phyloP scores from a whole-genome alignment of 2,329 filamentous ascomycete species.

The Apiospora kogelbergensis region DNA sequence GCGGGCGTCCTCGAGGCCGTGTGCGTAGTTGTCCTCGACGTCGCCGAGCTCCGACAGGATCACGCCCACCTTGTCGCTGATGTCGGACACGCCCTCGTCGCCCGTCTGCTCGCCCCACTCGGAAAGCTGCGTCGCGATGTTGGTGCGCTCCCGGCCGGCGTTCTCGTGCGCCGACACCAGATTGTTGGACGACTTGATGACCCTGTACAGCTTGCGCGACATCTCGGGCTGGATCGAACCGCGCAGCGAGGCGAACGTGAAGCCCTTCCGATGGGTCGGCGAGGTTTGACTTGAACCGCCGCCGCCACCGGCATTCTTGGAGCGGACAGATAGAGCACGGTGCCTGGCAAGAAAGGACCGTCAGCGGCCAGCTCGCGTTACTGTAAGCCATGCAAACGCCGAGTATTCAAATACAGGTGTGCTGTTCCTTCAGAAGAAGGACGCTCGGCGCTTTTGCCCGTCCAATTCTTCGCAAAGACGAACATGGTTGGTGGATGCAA shows the following conservation, averaged over 20 bases:
- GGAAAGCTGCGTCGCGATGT: conserved; percentile 85
- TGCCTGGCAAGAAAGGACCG: conserved; percentile 51
- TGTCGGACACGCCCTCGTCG: conserved; percentile 83
- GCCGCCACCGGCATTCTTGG: conserved; percentile 46
- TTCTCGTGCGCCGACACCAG: conserved; percentile 81
- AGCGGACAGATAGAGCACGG: conserved; percentile 72
- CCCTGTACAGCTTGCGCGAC: conserved; percentile 81
- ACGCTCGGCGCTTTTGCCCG: background rate
- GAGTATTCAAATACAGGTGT: background rate
- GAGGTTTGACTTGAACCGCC: conserved; percentile 3
- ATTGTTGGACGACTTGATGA: conserved; percentile 95
- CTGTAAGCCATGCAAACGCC: background rate
- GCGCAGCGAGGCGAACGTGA: conserved; percentile 84
- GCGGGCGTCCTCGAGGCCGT: conserved; percentile 83
- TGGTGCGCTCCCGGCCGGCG: conserved; percentile 79
- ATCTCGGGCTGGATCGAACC: conserved; percentile 84
- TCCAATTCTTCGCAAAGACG: background rate
- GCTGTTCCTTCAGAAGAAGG: background rate
- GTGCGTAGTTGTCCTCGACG: conserved; percentile 86
- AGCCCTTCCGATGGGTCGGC: conserved; percentile 61
- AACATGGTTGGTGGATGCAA: background rate
- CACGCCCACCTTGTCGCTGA: conserved; percentile 94
- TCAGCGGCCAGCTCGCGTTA: background rate
- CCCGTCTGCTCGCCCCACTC: conserved; percentile 94
- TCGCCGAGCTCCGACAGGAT: conserved; percentile 90